These are phyloP conservation scores for Aspergillus nomiae DNA, from an alignment of 2,329 filamentous ascomycete species.

Conservation along the genomic window DNA sequence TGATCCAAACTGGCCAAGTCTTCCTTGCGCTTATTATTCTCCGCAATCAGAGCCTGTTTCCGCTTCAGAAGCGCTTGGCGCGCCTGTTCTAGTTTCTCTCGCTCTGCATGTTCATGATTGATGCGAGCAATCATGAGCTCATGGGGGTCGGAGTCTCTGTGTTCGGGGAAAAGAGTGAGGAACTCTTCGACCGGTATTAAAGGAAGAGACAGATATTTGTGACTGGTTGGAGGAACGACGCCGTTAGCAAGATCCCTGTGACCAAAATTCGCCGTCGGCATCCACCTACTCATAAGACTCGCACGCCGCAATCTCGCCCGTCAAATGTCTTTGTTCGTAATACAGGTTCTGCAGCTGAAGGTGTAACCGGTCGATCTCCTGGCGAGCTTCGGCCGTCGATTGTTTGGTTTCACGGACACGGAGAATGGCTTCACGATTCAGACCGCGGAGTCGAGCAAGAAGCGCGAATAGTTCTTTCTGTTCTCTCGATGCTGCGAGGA, in stretches of 20 bases:
- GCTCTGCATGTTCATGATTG: conserved; percentile 82
- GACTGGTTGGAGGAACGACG: conserved; percentile 38
- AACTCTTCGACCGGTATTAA: conserved; percentile 85
- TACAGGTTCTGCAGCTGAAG: conserved; percentile 93
- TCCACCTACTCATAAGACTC: conserved; percentile 81
- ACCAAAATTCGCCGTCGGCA: neutral
- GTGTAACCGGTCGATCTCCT: conserved; percentile 89
- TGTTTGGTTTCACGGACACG: conserved; percentile 83
- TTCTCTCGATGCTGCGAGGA: conserved; percentile 67
- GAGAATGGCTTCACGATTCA: conserved; percentile 81
- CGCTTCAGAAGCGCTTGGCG: conserved; percentile 74
- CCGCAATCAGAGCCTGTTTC: conserved; percentile 68
- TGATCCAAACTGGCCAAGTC: conserved; percentile 88
- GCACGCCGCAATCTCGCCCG: conserved; percentile 86
- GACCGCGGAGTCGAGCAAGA: conserved; percentile 75
- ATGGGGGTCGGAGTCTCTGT: conserved; percentile 71
- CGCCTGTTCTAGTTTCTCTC: conserved; percentile 82
- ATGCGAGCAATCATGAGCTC: conserved; percentile 87
- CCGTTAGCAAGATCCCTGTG: neutral
- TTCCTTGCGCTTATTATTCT: conserved; percentile 91
- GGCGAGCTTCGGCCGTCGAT: conserved; percentile 79
- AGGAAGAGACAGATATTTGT: conserved; percentile 84
- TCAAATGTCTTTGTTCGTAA: conserved; percentile 90
- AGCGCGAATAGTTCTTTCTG: conserved; percentile 80
- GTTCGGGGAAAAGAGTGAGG: conserved; percentile 72